A percentile compares a stretch with the other conserved stretches of the same genome.
phyloP scores from a whole-genome alignment of 1,284 basidiomycete genomes.

The Sparassis latifolia region DNA sequence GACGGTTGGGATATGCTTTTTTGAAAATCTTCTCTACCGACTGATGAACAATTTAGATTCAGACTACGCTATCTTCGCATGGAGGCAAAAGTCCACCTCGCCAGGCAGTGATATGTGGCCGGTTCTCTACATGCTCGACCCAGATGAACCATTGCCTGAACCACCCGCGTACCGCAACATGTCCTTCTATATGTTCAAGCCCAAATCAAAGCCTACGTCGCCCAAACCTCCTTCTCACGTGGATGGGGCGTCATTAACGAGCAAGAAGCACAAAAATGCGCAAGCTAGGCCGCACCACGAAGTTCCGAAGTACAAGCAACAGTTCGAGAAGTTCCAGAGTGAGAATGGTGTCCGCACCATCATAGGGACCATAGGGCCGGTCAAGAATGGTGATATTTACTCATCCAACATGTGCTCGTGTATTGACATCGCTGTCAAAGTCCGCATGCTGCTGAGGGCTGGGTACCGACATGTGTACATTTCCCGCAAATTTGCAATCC shows the following conservation, averaged over 20 bases:
- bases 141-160: constrained; percentile 48
- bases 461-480: constrained; percentile 95
- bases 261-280: constrained; percentile 19
- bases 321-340: constrained; percentile 81
- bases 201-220: constrained; percentile 20
- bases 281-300: constrained; percentile 22
- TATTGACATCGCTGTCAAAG: constrained; percentile 32
- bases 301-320: constrained; percentile 61
- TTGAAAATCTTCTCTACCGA: neutral
- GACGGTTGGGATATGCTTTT: constrained; percentile 48
- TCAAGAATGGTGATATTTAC: constrained; percentile 62
- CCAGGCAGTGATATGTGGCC: constrained; percentile 30
- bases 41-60: constrained; percentile 40
- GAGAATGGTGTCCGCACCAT: constrained; percentile 94
- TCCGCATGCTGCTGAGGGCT: constrained; percentile 90
- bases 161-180: constrained; percentile 60
- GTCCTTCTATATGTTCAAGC: constrained; percentile 62
- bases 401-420: neutral
- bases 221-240: constrained; percentile 23
- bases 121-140: constrained; percentile 62
- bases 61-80: constrained; percentile 74
- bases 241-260: constrained; percentile 37
- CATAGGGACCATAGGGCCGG: constrained; percentile 85
- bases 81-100: constrained; percentile 48
- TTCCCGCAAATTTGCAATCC: constrained; percentile 86